Percentiles rank a stretch among this genome's conserved stretches.
Conservation (phyloP, 768 basidiomycete genomes). For the Collybia sp. region DNA sequence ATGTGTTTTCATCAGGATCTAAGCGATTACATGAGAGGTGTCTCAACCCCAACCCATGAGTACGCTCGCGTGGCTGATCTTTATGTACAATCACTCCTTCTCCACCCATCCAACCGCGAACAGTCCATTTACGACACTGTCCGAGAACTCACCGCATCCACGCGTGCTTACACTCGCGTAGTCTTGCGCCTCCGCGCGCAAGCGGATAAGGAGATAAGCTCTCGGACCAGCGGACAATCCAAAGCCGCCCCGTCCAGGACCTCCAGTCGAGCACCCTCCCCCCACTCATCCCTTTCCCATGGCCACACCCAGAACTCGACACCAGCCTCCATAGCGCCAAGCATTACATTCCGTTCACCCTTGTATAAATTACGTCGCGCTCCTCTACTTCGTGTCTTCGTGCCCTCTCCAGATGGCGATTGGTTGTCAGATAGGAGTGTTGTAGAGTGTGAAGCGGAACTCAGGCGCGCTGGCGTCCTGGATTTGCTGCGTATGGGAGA, state of each 20-base stretch:
- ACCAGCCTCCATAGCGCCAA: constrained; percentile 4
- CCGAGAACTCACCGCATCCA: constrained; percentile 51
- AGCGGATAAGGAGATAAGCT: constrained; percentile 54
- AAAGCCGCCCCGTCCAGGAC: constrained; percentile 28
- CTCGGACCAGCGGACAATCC: constrained; percentile 13
- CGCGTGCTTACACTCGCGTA: constrained; percentile 76
- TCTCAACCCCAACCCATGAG: constrained; percentile 70
- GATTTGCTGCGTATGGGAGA: constrained; percentile 69
- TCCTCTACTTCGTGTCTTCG: constrained; percentile 74
- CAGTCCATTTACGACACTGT: constrained; percentile 36
- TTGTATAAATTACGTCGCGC: constrained; percentile 69
- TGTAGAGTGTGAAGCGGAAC: constrained; percentile 77
- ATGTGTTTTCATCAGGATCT: constrained; percentile 52
- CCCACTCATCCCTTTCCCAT: constrained; percentile 46
- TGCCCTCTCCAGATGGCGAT: constrained; percentile 81
- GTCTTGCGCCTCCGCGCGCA: constrained; percentile 75
- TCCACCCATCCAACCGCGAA: constrained; percentile 39
- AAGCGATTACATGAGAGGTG: constrained; percentile 74
- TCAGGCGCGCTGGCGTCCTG: constrained; percentile 61
- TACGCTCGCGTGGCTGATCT: constrained; percentile 57
- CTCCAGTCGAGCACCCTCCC: constrained; percentile 68
- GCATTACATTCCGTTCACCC: constrained; percentile 57
- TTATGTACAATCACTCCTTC: constrained; percentile 46
- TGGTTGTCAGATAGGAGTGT: constrained; percentile 84
- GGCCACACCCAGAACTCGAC: constrained; percentile 18